Evolutionary conservation across 805 yeast species (phyloP), one percentile per base, ranked within the genome.

Genomic region (Candida loeiensis): DNA sequence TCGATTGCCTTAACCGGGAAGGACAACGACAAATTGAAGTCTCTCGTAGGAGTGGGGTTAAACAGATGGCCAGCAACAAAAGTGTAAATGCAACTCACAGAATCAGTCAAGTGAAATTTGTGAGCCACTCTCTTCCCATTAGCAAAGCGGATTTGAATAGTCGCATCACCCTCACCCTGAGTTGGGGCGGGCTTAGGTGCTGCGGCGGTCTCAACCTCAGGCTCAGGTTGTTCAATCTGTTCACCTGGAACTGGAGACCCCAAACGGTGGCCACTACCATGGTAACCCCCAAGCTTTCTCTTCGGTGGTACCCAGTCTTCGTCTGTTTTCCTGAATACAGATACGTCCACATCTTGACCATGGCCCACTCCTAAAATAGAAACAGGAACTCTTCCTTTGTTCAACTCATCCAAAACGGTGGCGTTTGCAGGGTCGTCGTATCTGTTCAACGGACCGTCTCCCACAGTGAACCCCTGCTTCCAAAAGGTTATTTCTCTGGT

Each of bases 401-500:
- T 85, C 62, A 93, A 74, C 49, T 90, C 93, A 47, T 80, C 74
- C 52, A 93, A 69, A 48, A 86, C 84, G 32, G 73, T 76, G 35
- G 81, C 81, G 58, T 91, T 93, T n/a, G 76, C 79, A 4, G 96
- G 96, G 59, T 93, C 98, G 54, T 91, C 96, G 59, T 89, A 93
- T 43, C 93, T 72, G 59, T 76, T 82, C 41, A 93, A 72, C 17
- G 78, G 77, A 2, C 98, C 98, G 36, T 90, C 96, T 22, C 93
- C 98, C 18, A 93, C 89, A 46, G 88, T 87, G 64, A 93, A 93
- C 1, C 99, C 99, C 54, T 93, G 91, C 50, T 80, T 83, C 99
- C 99, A 93, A 59, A 93, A 91, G 0, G 95, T 87, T 46, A 93
- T 83, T 31, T 85, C 85, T 55, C 98, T 76, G 13, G 75, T 73